Percentiles rank a stretch among this genome's conserved stretches.
Evolutionary conservation across 805 yeast genomes (phyloP).

Genomic region (Cyberlindnera euphorbiae): DNA sequence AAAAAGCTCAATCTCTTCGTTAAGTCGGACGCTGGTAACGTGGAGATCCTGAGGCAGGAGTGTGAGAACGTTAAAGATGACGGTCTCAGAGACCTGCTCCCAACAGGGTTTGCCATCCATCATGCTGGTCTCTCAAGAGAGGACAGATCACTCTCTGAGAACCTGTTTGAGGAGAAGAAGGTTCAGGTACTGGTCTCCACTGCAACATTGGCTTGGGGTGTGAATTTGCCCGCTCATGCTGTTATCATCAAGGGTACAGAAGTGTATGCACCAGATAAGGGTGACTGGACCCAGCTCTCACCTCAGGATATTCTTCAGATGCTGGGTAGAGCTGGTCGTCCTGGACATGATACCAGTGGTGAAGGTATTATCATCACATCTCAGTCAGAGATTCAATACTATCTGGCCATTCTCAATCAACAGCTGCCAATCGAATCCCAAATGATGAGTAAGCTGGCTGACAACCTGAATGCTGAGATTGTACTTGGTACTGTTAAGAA

Average conservation of each 20-base stretch:
- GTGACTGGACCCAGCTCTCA: constrained; percentile 85
- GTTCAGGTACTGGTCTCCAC: constrained; percentile 83
- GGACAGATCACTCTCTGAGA: constrained; percentile 79
- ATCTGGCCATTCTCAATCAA: constrained; percentile 84
- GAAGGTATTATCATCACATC: constrained; percentile 91
- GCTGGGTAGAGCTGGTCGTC: constrained; percentile 99
- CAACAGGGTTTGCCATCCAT: constrained; percentile 80
- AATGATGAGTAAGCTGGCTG: constrained; percentile 63
- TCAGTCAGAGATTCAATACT: constrained; percentile 80
- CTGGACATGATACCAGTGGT: constrained; percentile 87
- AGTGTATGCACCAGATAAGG: constrained; percentile 85
- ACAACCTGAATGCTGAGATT: constrained; percentile 81
- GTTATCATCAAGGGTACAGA: constrained; percentile 93
- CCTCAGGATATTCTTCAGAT: constrained; percentile 94
- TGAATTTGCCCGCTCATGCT: constrained; percentile 90
- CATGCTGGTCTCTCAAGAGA: constrained; percentile 80
- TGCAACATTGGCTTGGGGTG: constrained; percentile 97
- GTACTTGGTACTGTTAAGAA: constrained; percentile 62
- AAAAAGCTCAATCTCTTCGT: constrained; percentile 43
- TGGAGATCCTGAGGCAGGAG: constrained; percentile 61
- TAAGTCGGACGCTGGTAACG: constrained; percentile 44
- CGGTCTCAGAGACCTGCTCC: constrained; percentile 54
- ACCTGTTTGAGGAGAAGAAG: constrained; percentile 82
- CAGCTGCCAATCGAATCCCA: constrained; percentile 93
- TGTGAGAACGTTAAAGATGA: constrained; percentile 49